A percentile compares a stretch with the other conserved stretches of the same genome.
Evolutionary conservation across 371 early-diverging fungal species (phyloP).

Genomic region (Hamiltosporidium tvaerminnensis): DNA sequence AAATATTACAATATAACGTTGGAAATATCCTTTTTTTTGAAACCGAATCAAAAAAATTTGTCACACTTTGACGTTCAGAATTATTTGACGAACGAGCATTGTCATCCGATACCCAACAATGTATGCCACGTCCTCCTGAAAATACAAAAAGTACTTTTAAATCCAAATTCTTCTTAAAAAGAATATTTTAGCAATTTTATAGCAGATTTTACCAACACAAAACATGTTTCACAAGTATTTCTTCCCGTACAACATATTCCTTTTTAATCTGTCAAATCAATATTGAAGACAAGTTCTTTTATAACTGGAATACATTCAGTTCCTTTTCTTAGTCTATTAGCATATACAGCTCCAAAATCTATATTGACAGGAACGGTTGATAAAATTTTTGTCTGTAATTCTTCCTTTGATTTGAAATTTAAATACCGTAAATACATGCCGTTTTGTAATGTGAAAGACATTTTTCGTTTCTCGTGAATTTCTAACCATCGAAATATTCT

Average conservation of each 20-base stretch:
- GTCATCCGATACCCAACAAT: conserved; percentile 91
- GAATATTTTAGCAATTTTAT: conserved; percentile 63
- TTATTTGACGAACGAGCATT: conserved; percentile 62
- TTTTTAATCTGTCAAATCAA: conserved; percentile 97
- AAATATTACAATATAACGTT: conserved; percentile 23
- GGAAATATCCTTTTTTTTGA: conserved; percentile 8
- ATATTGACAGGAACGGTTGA: conserved; percentile 67
- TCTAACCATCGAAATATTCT: conserved; percentile 63
- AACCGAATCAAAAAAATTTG: conserved; percentile 55
- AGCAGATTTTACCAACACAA: conserved; percentile 74
- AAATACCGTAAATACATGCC: conserved; percentile 72
- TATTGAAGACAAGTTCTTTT: conserved; percentile 94
- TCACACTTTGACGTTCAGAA: conserved; percentile 65
- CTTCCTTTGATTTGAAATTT: conserved; percentile 60
- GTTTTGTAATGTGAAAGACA: conserved; percentile 65
- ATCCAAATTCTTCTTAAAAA: conserved; percentile 73
- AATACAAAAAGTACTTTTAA: conserved; percentile 80
- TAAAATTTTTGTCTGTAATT: conserved; percentile 62
- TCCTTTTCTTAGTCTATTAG: conserved; percentile 57
- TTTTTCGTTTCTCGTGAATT: conserved; percentile 68
- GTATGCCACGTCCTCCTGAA: conserved; percentile 89
- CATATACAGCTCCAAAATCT: conserved; percentile 88
- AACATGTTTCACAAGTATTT: conserved; percentile 71
- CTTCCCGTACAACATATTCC: conserved; percentile 72
- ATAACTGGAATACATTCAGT: conserved; percentile 61